Evolutionary conservation across 108 stramenopile species (phyloP).

Genomic region (Aureococcus anophagefferens): DNA sequence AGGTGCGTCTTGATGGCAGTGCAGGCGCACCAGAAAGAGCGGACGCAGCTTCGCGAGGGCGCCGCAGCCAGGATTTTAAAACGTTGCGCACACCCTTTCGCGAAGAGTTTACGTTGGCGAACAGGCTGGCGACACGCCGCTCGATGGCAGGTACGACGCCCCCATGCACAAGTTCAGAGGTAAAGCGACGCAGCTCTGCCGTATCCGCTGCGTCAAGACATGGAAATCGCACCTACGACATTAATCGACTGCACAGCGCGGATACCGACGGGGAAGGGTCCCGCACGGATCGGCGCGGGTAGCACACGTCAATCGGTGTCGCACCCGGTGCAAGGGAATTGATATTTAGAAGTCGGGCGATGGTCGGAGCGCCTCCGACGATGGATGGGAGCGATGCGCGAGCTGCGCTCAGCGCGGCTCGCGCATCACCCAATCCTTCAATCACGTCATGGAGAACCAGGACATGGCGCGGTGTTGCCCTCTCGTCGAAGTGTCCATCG

Average conservation of each 20-base stretch:
- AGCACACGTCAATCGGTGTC: too few species aligned
- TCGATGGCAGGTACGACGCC: neutral
- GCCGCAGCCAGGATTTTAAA: neutral
- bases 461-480: neutral
- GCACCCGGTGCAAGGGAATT: too few species aligned
- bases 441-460: neutral
- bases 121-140: neutral
- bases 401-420: neutral
- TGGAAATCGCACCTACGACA: too few species aligned
- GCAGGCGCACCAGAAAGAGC: neutral
- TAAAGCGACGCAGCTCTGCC: neutral
- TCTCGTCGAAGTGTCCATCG: neutral
- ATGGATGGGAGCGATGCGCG: neutral
- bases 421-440: neutral
- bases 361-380: too few species aligned
- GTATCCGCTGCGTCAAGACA: neutral
- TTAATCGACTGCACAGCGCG: too few species aligned
- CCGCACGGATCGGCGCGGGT: too few species aligned
- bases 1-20: too few species aligned
- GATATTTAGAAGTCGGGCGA: too few species aligned
- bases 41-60: neutral
- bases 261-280: too few species aligned
- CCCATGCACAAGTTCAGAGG: neutral
- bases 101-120: neutral
- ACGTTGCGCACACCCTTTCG: neutral